These are phyloP conservation scores for Podila verticillata DNA, from an alignment of 192 early-diverging fungal genomes.

Conservation along the genomic window DNA sequence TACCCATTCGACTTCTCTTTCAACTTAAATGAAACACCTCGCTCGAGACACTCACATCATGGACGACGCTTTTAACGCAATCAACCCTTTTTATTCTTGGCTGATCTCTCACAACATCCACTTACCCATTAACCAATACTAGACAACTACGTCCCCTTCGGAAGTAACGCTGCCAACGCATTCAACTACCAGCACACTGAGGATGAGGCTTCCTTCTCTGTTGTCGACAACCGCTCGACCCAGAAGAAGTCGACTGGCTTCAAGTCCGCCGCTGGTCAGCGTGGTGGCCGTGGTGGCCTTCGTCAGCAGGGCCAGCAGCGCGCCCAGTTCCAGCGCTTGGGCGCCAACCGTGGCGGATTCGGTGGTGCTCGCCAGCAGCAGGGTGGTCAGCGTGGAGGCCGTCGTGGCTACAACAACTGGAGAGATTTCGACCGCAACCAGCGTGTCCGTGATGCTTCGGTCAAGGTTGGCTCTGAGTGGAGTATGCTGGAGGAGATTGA, in stretches of 20 bases:
- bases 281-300: constrained; percentile 59
- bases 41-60: too few species aligned
- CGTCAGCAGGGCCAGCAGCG: constrained; percentile 56
- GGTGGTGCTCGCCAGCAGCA: constrained; percentile 41
- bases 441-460: constrained; percentile 84
- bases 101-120: background rate
- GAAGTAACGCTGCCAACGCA: constrained; percentile 80
- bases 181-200: constrained; percentile 91
- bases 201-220: constrained; percentile 96
- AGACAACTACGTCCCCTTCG: constrained; percentile 84
- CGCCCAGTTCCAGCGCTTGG: constrained; percentile 45
- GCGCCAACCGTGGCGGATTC: constrained; percentile 53
- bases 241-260: constrained; percentile 70
- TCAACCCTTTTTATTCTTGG: background rate
- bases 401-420: constrained; percentile 60
- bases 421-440: constrained; percentile 60
- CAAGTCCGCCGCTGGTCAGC: constrained; percentile 55
- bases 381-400: constrained; percentile 44
- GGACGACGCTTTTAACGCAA: too few species aligned
- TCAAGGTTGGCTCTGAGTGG: constrained; percentile 92
- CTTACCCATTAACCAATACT: background rate
- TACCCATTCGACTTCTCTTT: background rate
- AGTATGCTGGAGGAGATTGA: constrained; percentile 94
- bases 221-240: constrained; percentile 83
- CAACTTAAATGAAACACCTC: background rate